phyloP scores from a whole-genome alignment of 768 basidiomycete species.

The Trichaptum fuscoviolaceum region DNA sequence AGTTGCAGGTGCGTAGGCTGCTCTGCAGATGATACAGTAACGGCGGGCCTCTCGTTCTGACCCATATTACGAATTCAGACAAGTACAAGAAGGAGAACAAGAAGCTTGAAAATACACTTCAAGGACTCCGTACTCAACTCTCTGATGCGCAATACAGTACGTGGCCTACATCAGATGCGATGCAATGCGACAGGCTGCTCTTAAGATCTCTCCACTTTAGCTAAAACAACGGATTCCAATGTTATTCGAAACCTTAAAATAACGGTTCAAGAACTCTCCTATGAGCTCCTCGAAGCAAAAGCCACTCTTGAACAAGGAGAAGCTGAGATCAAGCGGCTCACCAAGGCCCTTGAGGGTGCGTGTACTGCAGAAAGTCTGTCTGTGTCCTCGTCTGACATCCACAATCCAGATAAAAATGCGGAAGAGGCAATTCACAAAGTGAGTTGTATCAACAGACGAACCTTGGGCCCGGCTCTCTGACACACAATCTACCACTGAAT shows the following conservation, averaged over 20 bases:
- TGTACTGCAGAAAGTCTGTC: too few species aligned
- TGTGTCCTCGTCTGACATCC: too few species aligned
- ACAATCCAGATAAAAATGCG: too few species aligned
- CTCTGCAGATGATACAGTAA: too few species aligned
- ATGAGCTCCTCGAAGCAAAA: conserved; percentile 62
- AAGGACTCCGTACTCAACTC: neutral
- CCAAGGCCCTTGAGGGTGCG: conserved; percentile 54
- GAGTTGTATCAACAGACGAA: too few species aligned
- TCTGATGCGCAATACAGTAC: neutral
- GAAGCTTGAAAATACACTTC: conserved; percentile 88
- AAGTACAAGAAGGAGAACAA: conserved; percentile 76
- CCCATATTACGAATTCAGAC: too few species aligned
- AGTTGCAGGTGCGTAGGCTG: conserved; percentile 55
- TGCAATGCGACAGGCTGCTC: neutral
- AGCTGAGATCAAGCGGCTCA: conserved; percentile 76
- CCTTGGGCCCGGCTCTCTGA: too few species aligned
- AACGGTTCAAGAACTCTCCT: conserved; percentile 64
- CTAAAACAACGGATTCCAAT: neutral
- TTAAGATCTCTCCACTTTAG: neutral
- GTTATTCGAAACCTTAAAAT: neutral
- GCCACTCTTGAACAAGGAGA: conserved; percentile 65
- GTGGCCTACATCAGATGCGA: neutral
- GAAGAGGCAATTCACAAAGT: too few species aligned
- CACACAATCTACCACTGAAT: too few species aligned
- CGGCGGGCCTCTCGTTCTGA: conserved; percentile 13